Conservation (phyloP, 106 monocot species). For the Dendrobium officinale region DNA sequence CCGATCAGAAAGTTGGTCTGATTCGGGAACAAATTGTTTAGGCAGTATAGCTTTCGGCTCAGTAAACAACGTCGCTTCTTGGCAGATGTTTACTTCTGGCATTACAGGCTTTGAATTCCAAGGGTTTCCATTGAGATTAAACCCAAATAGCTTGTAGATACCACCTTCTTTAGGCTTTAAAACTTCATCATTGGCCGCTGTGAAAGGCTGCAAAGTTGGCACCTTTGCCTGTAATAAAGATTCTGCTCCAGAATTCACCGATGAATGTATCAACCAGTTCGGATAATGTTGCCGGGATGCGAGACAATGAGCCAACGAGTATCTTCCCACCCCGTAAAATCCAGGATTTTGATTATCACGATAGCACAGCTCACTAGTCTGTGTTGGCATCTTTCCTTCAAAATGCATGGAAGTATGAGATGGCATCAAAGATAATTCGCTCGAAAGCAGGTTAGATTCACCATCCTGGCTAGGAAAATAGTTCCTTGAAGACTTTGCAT, state of each 20-base stretch:
- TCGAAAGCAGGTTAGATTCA: slow-evolving; percentile 1
- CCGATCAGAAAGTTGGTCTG: slow-evolving; percentile 10
- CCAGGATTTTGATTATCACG: slow-evolving; percentile 3
- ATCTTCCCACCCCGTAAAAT: slow-evolving; percentile 17
- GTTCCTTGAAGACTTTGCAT: not conserved
- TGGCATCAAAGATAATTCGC: not conserved
- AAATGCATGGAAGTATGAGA: not conserved
- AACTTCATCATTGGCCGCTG: slow-evolving; percentile 11
- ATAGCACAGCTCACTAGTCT: not conserved
- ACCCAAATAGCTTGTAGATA: slow-evolving; percentile 81
- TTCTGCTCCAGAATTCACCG: slow-evolving; percentile 17
- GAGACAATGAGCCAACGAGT: slow-evolving; percentile 11
- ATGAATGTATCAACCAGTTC: slow-evolving; percentile 23
- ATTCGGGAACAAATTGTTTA: slow-evolving; percentile 4
- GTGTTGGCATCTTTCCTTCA: not conserved
- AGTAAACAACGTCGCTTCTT: slow-evolving; percentile 16
- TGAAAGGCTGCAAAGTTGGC: slow-evolving; percentile 23
- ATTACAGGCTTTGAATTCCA: slow-evolving; percentile 9
- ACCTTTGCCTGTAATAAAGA: not conserved
- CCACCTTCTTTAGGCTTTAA: slow-evolving; percentile 22
- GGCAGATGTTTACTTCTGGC: slow-evolving; percentile 6
- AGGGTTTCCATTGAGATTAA: slow-evolving; percentile 41
- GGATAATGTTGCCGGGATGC: slow-evolving; percentile 18
- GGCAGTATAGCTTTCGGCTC: slow-evolving; percentile 6
- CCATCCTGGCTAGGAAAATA: not conserved